A percentile compares a stretch with the other conserved stretches of the same genome.
phyloP scores from a whole-genome alignment of 2,329 filamentous ascomycete genomes.

The Trematosphaeria pertusa region DNA sequence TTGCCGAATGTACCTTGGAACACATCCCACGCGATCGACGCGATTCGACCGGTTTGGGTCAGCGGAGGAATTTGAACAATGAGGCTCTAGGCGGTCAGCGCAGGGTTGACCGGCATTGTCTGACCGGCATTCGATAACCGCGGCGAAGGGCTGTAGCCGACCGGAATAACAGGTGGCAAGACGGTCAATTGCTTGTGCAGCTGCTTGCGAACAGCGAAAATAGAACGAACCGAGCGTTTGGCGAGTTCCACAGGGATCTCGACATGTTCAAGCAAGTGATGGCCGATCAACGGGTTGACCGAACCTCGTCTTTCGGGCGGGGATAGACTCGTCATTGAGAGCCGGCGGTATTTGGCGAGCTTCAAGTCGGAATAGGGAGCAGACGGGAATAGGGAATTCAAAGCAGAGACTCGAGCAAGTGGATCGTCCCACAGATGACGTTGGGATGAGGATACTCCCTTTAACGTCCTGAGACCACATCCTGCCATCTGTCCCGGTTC shows the following conservation, averaged over 20 bases:
- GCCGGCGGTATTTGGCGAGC: no score
- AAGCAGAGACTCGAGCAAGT: neutral
- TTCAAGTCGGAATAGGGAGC: no score
- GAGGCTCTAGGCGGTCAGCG: conserved; percentile 12
- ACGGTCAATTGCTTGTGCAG: no score
- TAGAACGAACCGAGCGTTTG: neutral
- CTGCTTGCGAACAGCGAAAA: neutral
- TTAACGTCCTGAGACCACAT: neutral
- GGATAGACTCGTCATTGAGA: neutral
- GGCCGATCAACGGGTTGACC: conserved; percentile 1
- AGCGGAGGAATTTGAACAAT: conserved; percentile 2
- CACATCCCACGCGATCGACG: conserved; percentile 30
- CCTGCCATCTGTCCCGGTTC: no score
- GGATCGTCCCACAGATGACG: neutral
- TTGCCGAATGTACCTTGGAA: conserved; percentile 18
- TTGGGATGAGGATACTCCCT: neutral
- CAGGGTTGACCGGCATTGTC: conserved; percentile 15
- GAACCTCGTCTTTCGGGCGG: no score
- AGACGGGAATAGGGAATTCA: no score
- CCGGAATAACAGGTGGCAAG: neutral
- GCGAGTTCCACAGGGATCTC: conserved; percentile 2
- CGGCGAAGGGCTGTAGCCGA: neutral
- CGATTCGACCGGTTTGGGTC: conserved; percentile 21
- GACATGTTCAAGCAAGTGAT: conserved; percentile 10
- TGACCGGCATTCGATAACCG: neutral